Percentiles rank a stretch among this genome's conserved stretches.
Evolutionary conservation across 2,329 filamentous ascomycete genomes (phyloP).

Genomic region (Penicillium corylophilum): DNA sequence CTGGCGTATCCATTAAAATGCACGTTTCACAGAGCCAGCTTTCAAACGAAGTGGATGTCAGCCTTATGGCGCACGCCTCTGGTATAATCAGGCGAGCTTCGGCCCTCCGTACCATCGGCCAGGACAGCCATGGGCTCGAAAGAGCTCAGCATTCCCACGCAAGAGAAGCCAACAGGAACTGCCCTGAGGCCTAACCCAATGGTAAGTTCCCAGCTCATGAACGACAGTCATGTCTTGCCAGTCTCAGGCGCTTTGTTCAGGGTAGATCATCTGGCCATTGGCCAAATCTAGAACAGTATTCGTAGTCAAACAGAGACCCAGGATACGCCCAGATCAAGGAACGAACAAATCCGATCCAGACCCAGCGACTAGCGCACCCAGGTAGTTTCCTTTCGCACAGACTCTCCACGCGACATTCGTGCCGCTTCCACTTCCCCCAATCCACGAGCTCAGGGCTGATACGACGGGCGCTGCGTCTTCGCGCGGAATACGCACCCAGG

Average conservation of each 20-base stretch:
- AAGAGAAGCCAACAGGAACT: neutral
- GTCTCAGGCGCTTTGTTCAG: neutral
- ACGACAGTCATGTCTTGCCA: neutral
- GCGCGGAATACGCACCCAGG: constrained; percentile 48
- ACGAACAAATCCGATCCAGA: constrained; percentile 37
- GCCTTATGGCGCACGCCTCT: neutral
- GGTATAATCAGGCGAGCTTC: neutral
- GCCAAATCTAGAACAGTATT: neutral
- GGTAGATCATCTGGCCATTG: neutral
- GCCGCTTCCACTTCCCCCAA: constrained; percentile 30
- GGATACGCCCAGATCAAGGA: constrained; percentile 12
- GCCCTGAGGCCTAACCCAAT: neutral
- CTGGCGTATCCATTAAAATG: neutral
- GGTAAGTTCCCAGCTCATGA: neutral
- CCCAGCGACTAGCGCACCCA: constrained; percentile 36
- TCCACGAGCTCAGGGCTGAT: constrained; percentile 49
- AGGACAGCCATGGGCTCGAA: neutral
- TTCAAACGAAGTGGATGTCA: neutral
- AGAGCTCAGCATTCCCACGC: neutral
- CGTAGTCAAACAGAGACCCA: neutral
- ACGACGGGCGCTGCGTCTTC: constrained; percentile 46
- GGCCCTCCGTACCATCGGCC: neutral
- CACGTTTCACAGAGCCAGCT: too few relatives aligned
- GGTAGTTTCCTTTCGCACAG: constrained; percentile 38
- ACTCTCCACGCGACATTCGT: constrained; percentile 40